Evolutionary conservation across 2,329 filamentous ascomycete genomes (phyloP), one percentile per base, ranked within the genome.

Genomic region (Lojkania enalia): DNA sequence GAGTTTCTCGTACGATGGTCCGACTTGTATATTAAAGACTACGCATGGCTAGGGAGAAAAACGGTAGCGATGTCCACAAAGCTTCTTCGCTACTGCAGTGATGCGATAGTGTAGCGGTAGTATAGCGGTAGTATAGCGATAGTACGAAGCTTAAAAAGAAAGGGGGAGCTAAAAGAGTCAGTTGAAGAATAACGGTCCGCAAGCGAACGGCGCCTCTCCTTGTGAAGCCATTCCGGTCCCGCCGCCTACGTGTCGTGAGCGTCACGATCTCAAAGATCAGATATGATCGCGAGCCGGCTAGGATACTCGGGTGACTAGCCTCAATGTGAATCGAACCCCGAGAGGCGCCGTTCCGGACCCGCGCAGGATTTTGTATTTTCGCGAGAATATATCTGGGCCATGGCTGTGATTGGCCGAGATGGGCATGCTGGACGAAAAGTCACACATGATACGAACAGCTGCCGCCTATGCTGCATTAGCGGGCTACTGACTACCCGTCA

Each of bases 391-490:
- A 23, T 25, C 35, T 23, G 39, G 11, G 14, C 20, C 18, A 2
- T 5, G 2, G 12, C 19, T 33, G 12, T 39, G 32, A 51, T 57
- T 52, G 36, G 45, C 38, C 40, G 23, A 44, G 47, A 39, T 42
- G 42, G 4, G 39, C 30, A 20, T 46, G 33, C 30, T 43, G 33
- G 31, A 46, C 36, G 16, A 39, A 42, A 49, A 33, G 20, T 33
- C 18, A 29, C 20, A 4, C 32, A 45, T 40, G 20, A 49, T 36
- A 44, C 44, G 54, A 36, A 44, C 37, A 45, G 30, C 39, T 51
- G 36, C 44, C 48, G 47, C 38, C 25, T 36, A 42, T 27, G 49
- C 25, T 52, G 55, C 57, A 57, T 61, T 59, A 61, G 59, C 52
- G 57, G 37, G 47, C 46, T 44, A 42, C 48, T 45, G 29, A 30